Evolutionary conservation across 1,284 basidiomycete species (phyloP).

Genomic region (Boletus smithii): DNA sequence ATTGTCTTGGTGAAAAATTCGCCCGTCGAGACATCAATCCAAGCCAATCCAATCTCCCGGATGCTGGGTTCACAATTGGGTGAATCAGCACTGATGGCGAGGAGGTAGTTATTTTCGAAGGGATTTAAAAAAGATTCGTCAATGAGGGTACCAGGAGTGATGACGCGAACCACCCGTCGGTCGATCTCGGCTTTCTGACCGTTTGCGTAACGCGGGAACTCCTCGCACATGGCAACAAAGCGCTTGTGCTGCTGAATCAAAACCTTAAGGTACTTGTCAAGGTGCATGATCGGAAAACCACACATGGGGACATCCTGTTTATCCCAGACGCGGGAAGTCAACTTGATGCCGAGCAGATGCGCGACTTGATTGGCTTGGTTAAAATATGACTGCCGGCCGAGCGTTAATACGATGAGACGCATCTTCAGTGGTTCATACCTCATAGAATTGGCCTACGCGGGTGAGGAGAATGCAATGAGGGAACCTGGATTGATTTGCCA

Average conservation of each 20-base stretch:
- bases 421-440: slow-evolving; percentile 48
- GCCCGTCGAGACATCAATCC: slow-evolving; percentile 95
- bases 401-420: slow-evolving; percentile 10
- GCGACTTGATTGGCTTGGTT: slow-evolving; percentile 83
- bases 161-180: slow-evolving; percentile 77
- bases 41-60: slow-evolving; percentile 61
- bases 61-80: slow-evolving; percentile 5
- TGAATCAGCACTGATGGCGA: slow-evolving; percentile 54
- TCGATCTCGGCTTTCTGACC: slow-evolving; percentile 60
- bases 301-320: slow-evolving; percentile 72
- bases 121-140: slow-evolving; percentile 85
- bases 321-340: slow-evolving; percentile 72
- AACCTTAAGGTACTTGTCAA: slow-evolving; percentile 83
- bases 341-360: slow-evolving; percentile 74
- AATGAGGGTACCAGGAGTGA: slow-evolving; percentile 90
- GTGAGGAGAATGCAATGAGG: slow-evolving; percentile 89
- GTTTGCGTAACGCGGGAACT: slow-evolving; percentile 57
- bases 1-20: slow-evolving; percentile 81
- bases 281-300: slow-evolving; percentile 84
- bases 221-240: slow-evolving; percentile 91
- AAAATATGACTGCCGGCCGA: slow-evolving; percentile 75
- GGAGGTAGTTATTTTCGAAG: slow-evolving; percentile 84
- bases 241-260: slow-evolving; percentile 79
- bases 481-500: slow-evolving; percentile 70
- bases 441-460: slow-evolving; percentile 92